phyloP scores from a whole-genome alignment of 148 eudicot species.

The Rhododendron mucronatum region DNA sequence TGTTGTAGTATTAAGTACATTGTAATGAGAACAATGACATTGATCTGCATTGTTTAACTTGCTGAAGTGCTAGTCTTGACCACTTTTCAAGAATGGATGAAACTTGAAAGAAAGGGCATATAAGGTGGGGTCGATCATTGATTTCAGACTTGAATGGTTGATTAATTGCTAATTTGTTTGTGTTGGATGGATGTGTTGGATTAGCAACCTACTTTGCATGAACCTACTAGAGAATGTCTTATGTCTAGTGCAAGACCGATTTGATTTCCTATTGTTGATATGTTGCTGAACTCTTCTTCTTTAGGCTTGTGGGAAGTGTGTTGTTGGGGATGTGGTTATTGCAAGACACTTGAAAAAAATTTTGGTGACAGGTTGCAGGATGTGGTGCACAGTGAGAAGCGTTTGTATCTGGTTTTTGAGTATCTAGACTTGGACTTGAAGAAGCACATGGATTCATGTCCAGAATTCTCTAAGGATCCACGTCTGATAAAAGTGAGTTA shows the following conservation, averaged over 20 bases:
- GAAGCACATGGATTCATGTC: constrained; percentile 95
- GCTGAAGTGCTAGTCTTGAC: neutral
- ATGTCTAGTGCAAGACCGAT: neutral
- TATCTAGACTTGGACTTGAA: constrained; percentile 94
- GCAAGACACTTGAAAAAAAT: neutral
- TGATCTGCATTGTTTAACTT: neutral
- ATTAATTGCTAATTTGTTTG: neutral
- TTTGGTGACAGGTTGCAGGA: constrained; percentile 71
- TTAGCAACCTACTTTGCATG: neutral
- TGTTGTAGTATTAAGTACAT: neutral
- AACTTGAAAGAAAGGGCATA: neutral
- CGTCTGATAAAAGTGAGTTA: constrained; percentile 70
- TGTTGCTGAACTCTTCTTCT: neutral
- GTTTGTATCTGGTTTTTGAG: constrained; percentile 93
- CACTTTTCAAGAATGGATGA: neutral
- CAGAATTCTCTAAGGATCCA: constrained; percentile 84
- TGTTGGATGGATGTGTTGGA: neutral
- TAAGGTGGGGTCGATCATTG: neutral
- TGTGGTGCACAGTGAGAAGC: constrained; percentile 94
- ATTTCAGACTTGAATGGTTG: neutral
- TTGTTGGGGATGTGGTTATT: neutral
- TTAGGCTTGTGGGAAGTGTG: neutral
- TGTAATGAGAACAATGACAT: neutral
- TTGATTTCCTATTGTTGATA: neutral
- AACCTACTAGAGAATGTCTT: neutral